A percentile compares a stretch with the other conserved stretches of the same genome.
Conservation (phyloP, 2,329 filamentous ascomycete species). For the Paracamarosporium sp. region DNA sequence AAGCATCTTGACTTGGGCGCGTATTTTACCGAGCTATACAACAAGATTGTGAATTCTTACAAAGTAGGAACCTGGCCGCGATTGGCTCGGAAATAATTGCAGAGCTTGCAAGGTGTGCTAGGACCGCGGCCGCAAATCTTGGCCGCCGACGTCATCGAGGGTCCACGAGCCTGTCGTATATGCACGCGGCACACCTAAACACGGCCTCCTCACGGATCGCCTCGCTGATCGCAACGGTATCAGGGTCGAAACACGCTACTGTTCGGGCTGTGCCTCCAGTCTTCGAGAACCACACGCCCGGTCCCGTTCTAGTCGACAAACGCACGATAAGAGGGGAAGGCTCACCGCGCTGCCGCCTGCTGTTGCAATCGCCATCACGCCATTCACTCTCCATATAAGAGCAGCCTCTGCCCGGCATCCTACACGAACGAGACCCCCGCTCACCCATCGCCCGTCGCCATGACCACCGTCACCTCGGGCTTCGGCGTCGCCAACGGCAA, state of each 20-base stretch:
- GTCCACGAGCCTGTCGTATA: constrained; percentile 1
- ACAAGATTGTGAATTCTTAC: too few species aligned
- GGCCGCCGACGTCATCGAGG: constrained; percentile 6
- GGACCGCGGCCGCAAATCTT: not conserved
- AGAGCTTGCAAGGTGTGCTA: constrained; percentile 2
- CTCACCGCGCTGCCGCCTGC: not conserved
- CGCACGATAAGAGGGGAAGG: not conserved
- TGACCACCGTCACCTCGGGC: constrained; percentile 12
- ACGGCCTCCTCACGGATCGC: constrained; percentile 6
- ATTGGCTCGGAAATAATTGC: not conserved
- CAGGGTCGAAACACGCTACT: constrained; percentile 7
- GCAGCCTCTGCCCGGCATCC: not conserved
- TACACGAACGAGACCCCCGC: not conserved
- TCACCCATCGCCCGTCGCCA: not conserved
- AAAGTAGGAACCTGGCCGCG: too few species aligned
- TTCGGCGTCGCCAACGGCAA: constrained; percentile 23
- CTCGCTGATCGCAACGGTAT: constrained; percentile 5
- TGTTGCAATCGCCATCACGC: constrained; percentile 7
- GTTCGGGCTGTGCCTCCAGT: not conserved
- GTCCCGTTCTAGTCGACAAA: not conserved
- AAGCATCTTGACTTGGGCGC: too few species aligned
- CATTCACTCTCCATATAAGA: not conserved
- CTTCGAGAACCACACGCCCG: not conserved
- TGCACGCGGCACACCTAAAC: not conserved
- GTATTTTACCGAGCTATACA: too few species aligned